Evolutionary conservation across 1,284 basidiomycete genomes (phyloP), one percentile per base, ranked within the genome.

Genomic region (Cryptococcus jaspeensis): DNA sequence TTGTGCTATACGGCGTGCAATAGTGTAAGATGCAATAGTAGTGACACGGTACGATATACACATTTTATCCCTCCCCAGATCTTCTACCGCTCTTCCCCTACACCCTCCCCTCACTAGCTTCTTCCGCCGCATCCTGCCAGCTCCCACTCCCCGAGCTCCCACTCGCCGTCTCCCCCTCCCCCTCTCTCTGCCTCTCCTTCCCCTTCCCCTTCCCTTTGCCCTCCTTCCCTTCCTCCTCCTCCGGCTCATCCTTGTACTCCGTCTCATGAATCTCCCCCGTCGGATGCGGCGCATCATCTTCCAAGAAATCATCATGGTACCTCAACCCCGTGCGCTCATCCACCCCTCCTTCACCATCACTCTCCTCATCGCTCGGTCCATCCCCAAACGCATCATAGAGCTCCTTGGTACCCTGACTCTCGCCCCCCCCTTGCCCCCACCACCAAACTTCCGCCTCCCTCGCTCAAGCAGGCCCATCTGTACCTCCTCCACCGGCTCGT

Each of bases 361-460:
- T 66, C 22, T 69, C 71, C 5, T 71, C 72, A 50, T 75, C 73
- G 40, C 69, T 69, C 16, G 72, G 72, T 23, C 72, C 75, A 67
- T 92, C 90, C 20, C 90, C 91, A 77, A 94, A 94, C 15, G 92
- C 91, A 76, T 94, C 92, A 68, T 94, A 94, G 55, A 94, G 72
- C 73, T 94, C 92, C 78, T 88, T 90, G 35, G 64, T 65, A 45
- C 71, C 67, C 50, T 52, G 55, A 28, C 41, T 50, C 18, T 44
- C 50, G 41, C 88, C 86, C 18, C 55, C 56, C 80, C 76, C 50
- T 79, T 78, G 8, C 79, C 75, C 3, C 62, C 63, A 23, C 57
- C 62, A 23, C 72, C 71, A 7, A 68, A 53, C 41, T 67, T 66
- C 64, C 61, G 67, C 69, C 66, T 61, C 39, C 50, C 58, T 38